Evolutionary conservation across 176 grass and related monocot species (phyloP).

Genomic region (Phoenix roebelenii): DNA sequence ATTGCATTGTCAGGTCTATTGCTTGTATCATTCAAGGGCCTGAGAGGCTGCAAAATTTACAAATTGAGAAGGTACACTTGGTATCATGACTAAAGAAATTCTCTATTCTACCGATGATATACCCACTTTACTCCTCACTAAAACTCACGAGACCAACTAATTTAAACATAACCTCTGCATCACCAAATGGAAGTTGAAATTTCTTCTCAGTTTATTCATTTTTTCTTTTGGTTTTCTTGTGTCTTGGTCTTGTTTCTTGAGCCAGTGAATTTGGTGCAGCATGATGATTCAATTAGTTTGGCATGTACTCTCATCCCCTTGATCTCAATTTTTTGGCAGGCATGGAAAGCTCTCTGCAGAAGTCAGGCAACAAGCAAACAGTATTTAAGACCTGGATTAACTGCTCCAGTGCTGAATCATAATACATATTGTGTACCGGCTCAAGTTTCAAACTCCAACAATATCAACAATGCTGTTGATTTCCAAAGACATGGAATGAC

Average conservation of each 20-base stretch:
- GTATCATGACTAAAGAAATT: background rate
- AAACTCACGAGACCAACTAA: background rate
- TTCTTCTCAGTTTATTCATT: no score
- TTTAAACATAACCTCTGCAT: background rate
- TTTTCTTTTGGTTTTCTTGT: no score
- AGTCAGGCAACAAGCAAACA: slow-evolving; percentile 40
- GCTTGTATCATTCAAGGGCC: slow-evolving; percentile 41
- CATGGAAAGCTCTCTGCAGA: slow-evolving; percentile 67
- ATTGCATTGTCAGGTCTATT: slow-evolving; percentile 34
- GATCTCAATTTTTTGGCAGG: slow-evolving; percentile 28
- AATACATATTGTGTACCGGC: slow-evolving; percentile 7
- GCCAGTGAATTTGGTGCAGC: background rate
- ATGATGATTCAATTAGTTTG: background rate
- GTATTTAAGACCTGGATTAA: slow-evolving; percentile 88
- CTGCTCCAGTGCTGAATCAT: slow-evolving; percentile 33
- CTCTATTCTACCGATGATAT: background rate
- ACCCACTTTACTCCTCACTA: no score
- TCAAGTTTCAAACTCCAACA: slow-evolving; percentile 22
- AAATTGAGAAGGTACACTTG: slow-evolving; percentile 54
- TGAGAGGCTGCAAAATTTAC: slow-evolving; percentile 41
- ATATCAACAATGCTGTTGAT: slow-evolving; percentile 20
- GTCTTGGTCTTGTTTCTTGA: background rate
- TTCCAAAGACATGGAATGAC: slow-evolving; percentile 13
- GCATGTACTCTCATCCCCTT: background rate
- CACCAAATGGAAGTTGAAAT: no score